These are phyloP conservation scores for Boletus barrowsii DNA, from an alignment of 768 basidiomycete species.

Conservation along the genomic window DNA sequence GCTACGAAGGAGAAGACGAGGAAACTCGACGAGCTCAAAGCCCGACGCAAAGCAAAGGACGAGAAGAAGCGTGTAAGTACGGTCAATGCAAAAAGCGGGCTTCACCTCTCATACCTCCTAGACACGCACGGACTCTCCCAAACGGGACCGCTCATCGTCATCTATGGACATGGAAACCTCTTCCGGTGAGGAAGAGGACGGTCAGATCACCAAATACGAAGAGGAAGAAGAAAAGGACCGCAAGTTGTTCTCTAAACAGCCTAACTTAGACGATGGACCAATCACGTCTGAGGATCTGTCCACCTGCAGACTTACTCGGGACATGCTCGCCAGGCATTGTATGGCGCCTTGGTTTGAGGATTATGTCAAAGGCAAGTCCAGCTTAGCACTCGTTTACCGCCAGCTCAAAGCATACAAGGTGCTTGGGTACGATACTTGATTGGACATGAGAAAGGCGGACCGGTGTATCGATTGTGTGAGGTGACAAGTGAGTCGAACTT, in stretches of 20 bases:
- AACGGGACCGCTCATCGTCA: constrained; percentile 71
- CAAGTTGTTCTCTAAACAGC: constrained; percentile 44
- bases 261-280: constrained; percentile 43
- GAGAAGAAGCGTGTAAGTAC: constrained; percentile 75
- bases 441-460: constrained; percentile 53
- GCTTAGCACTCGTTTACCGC: background rate
- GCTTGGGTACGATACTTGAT: constrained; percentile 86
- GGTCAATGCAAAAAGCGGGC: background rate
- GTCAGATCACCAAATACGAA: constrained; percentile 69
- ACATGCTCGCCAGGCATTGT: constrained; percentile 67
- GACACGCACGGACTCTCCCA: constrained; percentile 54
- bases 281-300: constrained; percentile 57
- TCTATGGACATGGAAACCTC: constrained; percentile 86
- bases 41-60: constrained; percentile 82
- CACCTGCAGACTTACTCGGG: constrained; percentile 62
- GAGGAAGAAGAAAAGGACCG: constrained; percentile 69
- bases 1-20: constrained; percentile 77
- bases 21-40: constrained; percentile 83
- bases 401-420: constrained; percentile 41
- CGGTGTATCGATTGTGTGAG: constrained; percentile 82
- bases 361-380: constrained; percentile 62
- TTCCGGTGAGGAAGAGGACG: constrained; percentile 74
- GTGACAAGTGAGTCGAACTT: constrained; percentile 58
- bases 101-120: constrained; percentile 24
- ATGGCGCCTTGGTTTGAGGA: constrained; percentile 84